Evolutionary conservation across 805 yeast species (phyloP), one percentile per base, ranked within the genome.

Genomic region (Kuraishia capsulata): DNA sequence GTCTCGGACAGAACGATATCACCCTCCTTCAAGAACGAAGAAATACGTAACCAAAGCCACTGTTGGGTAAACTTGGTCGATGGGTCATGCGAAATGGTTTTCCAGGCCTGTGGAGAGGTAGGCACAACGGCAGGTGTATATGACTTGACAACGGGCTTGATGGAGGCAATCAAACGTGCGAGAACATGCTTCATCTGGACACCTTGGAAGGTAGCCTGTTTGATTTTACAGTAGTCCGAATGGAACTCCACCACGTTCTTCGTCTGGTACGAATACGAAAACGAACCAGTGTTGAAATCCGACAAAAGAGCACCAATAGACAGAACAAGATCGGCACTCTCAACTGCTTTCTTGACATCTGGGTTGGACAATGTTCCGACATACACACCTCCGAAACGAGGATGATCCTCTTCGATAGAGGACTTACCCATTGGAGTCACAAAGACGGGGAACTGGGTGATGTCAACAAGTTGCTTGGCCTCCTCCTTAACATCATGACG

Each of bases 371-470:
- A 65, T n/a, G 82, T 69, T 51, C 95, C 95, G 42, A 84, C 84
- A 58, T 85, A 85, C 41, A 81, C 86, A 62, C 95, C 95, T 49
- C 86, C 87, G 61, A 75, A 85, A 61, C 85, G 67, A 45, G 77
- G 73, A 57, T 77, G 71, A 44, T 69, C 69, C 63, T 85, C 95
- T 60, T 81, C 78, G 49, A 84, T 75, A 20, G 76, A 68, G 43
- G 87, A 81, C 62, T 85, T 85, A 62, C 95, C 95, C 92, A 85
- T 83, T 51, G 95, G 95, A 39, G 95, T 86, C 40, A 81, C 81
- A 61, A 76, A 85, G 36, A 81, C 80, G 34, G 92, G 90, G 77
- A 78, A 84, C 57, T 81, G 76, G 36, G 94, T 82, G 42, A 64
- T 57, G 40, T 73, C 72, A 37, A 81, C 79, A 55, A 85, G 70